phyloP scores from a whole-genome alignment of 1,284 basidiomycete species.

The Tilletia caries region DNA sequence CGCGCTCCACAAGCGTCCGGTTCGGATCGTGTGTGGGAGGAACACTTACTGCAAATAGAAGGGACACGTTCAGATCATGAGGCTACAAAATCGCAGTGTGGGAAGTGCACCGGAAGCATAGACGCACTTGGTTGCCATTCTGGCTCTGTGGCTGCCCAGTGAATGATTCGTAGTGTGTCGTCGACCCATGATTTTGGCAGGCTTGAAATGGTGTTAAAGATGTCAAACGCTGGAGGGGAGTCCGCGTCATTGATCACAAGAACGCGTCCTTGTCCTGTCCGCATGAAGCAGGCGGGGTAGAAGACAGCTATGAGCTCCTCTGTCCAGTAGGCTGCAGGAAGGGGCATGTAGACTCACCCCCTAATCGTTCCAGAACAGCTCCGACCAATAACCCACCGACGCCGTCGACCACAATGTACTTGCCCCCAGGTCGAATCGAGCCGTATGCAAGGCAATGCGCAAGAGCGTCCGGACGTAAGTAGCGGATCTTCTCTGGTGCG shows the following conservation, averaged over 20 bases:
- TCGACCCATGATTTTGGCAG: slow-evolving; percentile 58
- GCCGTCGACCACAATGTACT: slow-evolving; percentile 87
- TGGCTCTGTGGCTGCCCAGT: slow-evolving; percentile 66
- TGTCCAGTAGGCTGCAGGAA: slow-evolving; percentile 11
- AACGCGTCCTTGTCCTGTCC: slow-evolving; percentile 72
- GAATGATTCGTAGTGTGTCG: slow-evolving; percentile 67
- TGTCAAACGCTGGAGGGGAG: slow-evolving; percentile 85
- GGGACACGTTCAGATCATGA: background rate
- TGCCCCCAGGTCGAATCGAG: slow-evolving; percentile 78
- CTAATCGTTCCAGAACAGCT: slow-evolving; percentile 68
- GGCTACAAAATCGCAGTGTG: no score
- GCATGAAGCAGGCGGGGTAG: slow-evolving; percentile 2
- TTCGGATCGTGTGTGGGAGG: background rate
- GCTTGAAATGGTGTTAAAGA: slow-evolving; percentile 72
- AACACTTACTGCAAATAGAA: background rate
- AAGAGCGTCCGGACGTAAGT: slow-evolving; percentile 81
- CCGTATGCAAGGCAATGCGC: slow-evolving; percentile 80
- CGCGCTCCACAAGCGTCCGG: slow-evolving; percentile 63
- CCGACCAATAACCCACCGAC: slow-evolving; percentile 80
- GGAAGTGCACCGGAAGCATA: no score
- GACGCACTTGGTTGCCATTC: slow-evolving; percentile 66
- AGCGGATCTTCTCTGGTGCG: slow-evolving; percentile 67
- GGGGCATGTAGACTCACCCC: slow-evolving; percentile 61
- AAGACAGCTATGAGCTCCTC: no score
- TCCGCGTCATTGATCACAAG: slow-evolving; percentile 85